Evolutionary conservation across 441 rosid genomes (phyloP), one percentile per base, ranked within the genome.

Genomic region (Populus trichocarpa): DNA sequence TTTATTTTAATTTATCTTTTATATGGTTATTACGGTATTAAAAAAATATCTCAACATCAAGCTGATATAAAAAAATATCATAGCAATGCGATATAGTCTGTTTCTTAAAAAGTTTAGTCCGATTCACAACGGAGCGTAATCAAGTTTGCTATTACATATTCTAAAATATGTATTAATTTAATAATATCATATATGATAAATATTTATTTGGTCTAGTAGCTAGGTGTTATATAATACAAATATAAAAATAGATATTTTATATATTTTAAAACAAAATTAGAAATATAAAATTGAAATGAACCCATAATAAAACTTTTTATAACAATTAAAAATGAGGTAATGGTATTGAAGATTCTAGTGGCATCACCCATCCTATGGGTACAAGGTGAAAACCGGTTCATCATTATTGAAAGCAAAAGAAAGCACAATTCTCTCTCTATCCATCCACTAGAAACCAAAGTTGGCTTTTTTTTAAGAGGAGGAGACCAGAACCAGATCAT

Each of bases 41-140:
- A 33, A 32, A 32, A 33, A 33, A 33, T 6, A 33, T 33, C 8
- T 33, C 36, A 33, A 33, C 2, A 33, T 33, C 36, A 33, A 33
- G 1, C 5, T 33, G 0, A 0, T 33, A 33, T 33, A 6, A 33
- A 33, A 32, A 0, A 33, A 33, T 33, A 33, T 33, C 36, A 33
- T 33, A 33, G 8, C 2, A 33, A 33, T 33, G 0, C 6, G 0
- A 33, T 33, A 33, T 5, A 1, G 7, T 33, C 1, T 33, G 6
- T 33, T 33, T 33, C 0, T 33, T 6, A 6, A 33, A 26, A 26
- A 26, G 1, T 1, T 26, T 33, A 33, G 1, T 5, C 1, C 0
- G 7, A 33, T 6, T 33, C 1, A 0, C 35, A 33, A 5, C 6
- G 0, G 1, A 5, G 6, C 0, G 1, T 1, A 0, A 6, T 33